Evolutionary conservation across 345 rosid genomes (phyloP).

Genomic region (Lumnitzera littorea): DNA sequence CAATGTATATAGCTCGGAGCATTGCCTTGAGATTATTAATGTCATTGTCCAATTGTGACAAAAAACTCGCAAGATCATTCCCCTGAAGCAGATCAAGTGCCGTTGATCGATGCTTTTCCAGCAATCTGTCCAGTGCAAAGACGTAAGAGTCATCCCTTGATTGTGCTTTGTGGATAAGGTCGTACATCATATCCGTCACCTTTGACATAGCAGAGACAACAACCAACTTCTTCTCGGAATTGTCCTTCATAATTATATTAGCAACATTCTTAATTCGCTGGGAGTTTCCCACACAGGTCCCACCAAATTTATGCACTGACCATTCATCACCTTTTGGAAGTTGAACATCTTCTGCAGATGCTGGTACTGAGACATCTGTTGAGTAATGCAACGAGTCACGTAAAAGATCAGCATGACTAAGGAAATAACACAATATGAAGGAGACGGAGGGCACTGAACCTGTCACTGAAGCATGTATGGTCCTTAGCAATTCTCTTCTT

Average conservation of each 20-base stretch:
- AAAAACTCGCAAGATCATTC: slow-evolving; percentile 63
- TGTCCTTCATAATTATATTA: slow-evolving; percentile 55
- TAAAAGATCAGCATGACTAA: too few relatives aligned
- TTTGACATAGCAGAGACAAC: slow-evolving; percentile 98
- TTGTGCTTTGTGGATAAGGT: slow-evolving; percentile 78
- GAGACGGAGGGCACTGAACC: too few relatives aligned
- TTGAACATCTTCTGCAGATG: slow-evolving; percentile 30
- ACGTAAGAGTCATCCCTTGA: slow-evolving; percentile 74
- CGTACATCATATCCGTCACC: slow-evolving; percentile 99
- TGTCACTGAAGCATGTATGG: too few relatives aligned
- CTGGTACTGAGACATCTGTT: slow-evolving; percentile 46
- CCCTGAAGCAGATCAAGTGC: slow-evolving; percentile 84
- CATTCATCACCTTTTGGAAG: slow-evolving; percentile 68
- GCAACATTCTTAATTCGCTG: slow-evolving; percentile 85
- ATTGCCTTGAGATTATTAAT: slow-evolving; percentile 82
- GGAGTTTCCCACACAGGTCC: slow-evolving; percentile 91
- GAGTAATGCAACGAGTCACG: neutral
- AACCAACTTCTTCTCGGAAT: slow-evolving; percentile 64
- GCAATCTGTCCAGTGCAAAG: slow-evolving; percentile 65
- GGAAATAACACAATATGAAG: too few relatives aligned
- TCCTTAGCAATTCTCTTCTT: too few relatives aligned
- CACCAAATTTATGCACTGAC: slow-evolving; percentile 97
- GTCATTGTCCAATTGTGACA: slow-evolving; percentile 72
- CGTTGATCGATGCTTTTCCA: slow-evolving; percentile 68
- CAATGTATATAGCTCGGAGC: slow-evolving; percentile 97